Conservation (phyloP, 257 asterid genomes). For the Nicotiana obtusifolia region DNA sequence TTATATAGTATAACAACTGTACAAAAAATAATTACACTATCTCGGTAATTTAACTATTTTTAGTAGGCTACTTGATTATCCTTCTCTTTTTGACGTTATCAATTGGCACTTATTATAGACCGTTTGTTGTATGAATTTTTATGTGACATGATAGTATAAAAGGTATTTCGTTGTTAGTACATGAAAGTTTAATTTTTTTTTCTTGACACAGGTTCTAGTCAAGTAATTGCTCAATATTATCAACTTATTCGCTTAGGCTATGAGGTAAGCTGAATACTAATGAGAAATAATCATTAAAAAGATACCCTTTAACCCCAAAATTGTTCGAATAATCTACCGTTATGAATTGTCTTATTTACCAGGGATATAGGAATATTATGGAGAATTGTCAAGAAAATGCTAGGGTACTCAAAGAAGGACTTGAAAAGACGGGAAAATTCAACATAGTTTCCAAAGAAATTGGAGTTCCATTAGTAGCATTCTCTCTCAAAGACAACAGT, state of each 20-base stretch:
- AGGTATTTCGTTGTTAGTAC: not conserved
- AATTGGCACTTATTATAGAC: no score
- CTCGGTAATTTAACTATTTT: not conserved
- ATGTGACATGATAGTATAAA: not conserved
- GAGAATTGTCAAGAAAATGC: conserved; percentile 23
- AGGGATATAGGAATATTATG: conserved; percentile 22
- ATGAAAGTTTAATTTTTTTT: not conserved
- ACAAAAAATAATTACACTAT: no score
- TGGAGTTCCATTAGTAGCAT: conserved; percentile 23
- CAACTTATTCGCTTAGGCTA: conserved; percentile 25
- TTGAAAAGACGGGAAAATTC: conserved; percentile 13
- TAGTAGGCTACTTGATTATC: not conserved
- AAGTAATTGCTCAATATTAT: conserved; percentile 23
- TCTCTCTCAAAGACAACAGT: conserved; percentile 18
- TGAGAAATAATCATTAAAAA: not conserved
- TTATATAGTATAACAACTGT: no score
- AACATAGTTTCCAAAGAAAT: conserved; percentile 18
- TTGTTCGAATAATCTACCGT: not conserved
- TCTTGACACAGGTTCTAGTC: conserved; percentile 20
- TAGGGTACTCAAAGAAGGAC: conserved; percentile 7
- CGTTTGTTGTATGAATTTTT: no score
- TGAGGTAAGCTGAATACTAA: conserved; percentile 12
- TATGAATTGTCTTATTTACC: not conserved
- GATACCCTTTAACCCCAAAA: not conserved
- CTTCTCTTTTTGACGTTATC: not conserved